Conservation (phyloP, 2,329 filamentous ascomycete species). For the Talaromyces piceae region DNA sequence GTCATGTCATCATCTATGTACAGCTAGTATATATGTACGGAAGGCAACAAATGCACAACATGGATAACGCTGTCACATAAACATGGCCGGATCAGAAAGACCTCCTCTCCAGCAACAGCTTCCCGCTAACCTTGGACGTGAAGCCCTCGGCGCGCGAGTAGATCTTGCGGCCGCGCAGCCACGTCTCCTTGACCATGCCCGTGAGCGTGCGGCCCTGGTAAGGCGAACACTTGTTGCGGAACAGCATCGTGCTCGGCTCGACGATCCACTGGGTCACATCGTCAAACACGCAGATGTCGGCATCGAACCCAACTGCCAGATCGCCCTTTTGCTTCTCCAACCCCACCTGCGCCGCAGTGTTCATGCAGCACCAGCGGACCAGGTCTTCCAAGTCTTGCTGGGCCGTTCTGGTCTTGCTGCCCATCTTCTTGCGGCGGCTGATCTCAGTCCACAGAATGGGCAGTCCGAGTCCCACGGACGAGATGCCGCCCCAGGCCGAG, state of each 20-base stretch:
- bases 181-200: constrained; percentile 77
- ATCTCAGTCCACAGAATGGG: constrained; percentile 82
- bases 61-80: neutral
- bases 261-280: constrained; percentile 72
- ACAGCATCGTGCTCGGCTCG: constrained; percentile 72
- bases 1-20: neutral
- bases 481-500: constrained; percentile 92
- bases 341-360: constrained; percentile 83
- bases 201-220: constrained; percentile 75
- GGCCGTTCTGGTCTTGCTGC: constrained; percentile 27
- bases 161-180: constrained; percentile 69
- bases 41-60: neutral
- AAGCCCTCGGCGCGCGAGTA: constrained; percentile 57
- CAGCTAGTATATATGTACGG: neutral
- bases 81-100: constrained; percentile 4
- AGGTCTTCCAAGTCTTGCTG: constrained; percentile 64
- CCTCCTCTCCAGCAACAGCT: constrained; percentile 32
- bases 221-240: constrained; percentile 85
- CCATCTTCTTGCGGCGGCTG: constrained; percentile 48
- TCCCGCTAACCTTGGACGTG: constrained; percentile 28
- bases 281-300: constrained; percentile 88
- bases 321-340: constrained; percentile 75
- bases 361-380: constrained; percentile 74
- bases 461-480: constrained; percentile 83
- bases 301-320: constrained; percentile 73